Evolutionary conservation across 2,329 filamentous ascomycete genomes (phyloP).

Genomic region (Volutella citrinella): DNA sequence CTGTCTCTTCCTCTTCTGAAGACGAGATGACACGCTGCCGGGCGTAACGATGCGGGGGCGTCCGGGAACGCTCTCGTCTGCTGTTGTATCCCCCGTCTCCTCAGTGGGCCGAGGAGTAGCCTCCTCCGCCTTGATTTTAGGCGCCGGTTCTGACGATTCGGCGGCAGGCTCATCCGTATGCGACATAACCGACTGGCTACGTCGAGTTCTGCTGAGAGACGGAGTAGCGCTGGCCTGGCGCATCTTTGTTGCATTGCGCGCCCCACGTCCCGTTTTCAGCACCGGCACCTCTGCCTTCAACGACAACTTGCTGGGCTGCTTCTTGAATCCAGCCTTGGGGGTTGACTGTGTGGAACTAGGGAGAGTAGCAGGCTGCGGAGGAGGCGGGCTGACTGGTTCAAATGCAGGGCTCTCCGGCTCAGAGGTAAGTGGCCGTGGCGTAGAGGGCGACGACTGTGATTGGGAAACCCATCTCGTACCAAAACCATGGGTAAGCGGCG

Average conservation of each 20-base stretch:
- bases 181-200: slow-evolving; percentile 46
- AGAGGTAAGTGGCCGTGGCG: slow-evolving; percentile 40
- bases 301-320: slow-evolving; percentile 30
- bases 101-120: slow-evolving; percentile 53
- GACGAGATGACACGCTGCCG: slow-evolving; percentile 35
- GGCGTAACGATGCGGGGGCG: slow-evolving; percentile 36
- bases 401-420: slow-evolving; percentile 50
- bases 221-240: slow-evolving; percentile 34
- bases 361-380: slow-evolving; percentile 37
- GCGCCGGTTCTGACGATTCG: slow-evolving; percentile 36
- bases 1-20: slow-evolving; percentile 57
- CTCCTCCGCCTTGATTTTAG: slow-evolving; percentile 58
- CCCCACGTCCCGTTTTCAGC: slow-evolving; percentile 31
- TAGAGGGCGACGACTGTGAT: slow-evolving; percentile 55
- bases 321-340: slow-evolving; percentile 27
- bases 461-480: slow-evolving; percentile 59
- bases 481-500: slow-evolving; percentile 32
- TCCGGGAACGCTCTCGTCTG: slow-evolving; percentile 49
- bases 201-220: slow-evolving; percentile 31
- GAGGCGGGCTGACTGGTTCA: slow-evolving; percentile 58
- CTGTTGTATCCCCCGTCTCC: slow-evolving; percentile 54
- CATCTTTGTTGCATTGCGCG: slow-evolving; percentile 34
- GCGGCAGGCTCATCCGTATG: slow-evolving; percentile 46
- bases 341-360: slow-evolving; percentile 29
- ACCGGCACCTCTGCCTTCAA: slow-evolving; percentile 20